These are phyloP conservation scores for Panicum hallii DNA, from an alignment of 202 grass and related monocot species.

Conservation along the genomic window DNA sequence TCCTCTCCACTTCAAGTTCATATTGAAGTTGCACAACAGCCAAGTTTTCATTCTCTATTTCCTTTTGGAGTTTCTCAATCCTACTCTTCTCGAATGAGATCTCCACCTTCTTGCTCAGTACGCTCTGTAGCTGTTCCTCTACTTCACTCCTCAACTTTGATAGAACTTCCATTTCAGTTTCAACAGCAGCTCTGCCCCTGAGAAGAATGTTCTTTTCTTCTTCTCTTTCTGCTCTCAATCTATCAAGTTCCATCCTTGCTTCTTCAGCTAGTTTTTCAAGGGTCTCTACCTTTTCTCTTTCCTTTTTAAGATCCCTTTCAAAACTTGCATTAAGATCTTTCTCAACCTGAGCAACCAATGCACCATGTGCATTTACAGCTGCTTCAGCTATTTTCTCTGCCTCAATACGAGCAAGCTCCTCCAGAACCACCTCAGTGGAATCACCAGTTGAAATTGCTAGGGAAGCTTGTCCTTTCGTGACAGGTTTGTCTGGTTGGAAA, in stretches of 20 bases:
- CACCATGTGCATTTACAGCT: slow-evolving; percentile 84
- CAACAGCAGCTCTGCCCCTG: slow-evolving; percentile 74
- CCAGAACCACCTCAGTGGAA: slow-evolving; percentile 74
- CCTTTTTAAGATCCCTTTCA: slow-evolving; percentile 74
- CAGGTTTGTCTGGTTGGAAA: slow-evolving; percentile 91
- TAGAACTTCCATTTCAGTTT: slow-evolving; percentile 94
- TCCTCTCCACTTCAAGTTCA: slow-evolving; percentile 96
- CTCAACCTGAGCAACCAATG: slow-evolving; percentile 89
- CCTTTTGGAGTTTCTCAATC: slow-evolving; percentile 72
- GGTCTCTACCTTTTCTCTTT: slow-evolving; percentile 76
- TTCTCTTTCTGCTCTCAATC: slow-evolving; percentile 74
- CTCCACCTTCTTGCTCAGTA: slow-evolving; percentile 90
- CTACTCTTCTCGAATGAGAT: slow-evolving; percentile 85
- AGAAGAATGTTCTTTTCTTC: slow-evolving; percentile 79
- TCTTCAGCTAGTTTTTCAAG: slow-evolving; percentile 84
- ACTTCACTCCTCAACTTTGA: slow-evolving; percentile 79
- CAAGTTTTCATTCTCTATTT: slow-evolving; percentile 77
- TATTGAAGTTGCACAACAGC: slow-evolving; percentile 77
- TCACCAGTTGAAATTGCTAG: slow-evolving; percentile 89
- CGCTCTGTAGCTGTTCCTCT: slow-evolving; percentile 83
- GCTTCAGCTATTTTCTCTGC: slow-evolving; percentile 97
- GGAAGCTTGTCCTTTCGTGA: slow-evolving; percentile 93
- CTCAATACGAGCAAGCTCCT: slow-evolving; percentile 91
- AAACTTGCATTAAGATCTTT: slow-evolving; percentile 84
- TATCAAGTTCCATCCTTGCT: slow-evolving; percentile 70